Conservation (phyloP, 2,329 filamentous ascomycete genomes). For the Triangularia setosa region DNA sequence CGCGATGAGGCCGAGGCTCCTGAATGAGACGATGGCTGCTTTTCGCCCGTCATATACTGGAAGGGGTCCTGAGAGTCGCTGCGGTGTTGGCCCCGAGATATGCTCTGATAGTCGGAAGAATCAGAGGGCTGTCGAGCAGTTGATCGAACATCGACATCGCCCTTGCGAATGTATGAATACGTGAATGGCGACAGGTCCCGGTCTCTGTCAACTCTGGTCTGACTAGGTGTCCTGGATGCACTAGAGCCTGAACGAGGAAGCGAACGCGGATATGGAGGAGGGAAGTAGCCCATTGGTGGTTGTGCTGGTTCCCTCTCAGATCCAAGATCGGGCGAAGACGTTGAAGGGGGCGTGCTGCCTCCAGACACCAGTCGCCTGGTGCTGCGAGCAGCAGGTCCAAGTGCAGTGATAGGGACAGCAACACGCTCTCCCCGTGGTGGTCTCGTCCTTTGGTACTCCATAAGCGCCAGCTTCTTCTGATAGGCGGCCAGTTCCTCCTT, state of each 20-base stretch:
- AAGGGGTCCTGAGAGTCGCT: slow-evolving; percentile 45
- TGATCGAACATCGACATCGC: slow-evolving; percentile 25
- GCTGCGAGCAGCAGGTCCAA: slow-evolving; percentile 41
- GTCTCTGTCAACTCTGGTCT: slow-evolving; percentile 24
- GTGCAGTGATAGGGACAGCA: slow-evolving; percentile 50
- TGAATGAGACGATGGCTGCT: slow-evolving; percentile 35
- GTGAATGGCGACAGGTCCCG: slow-evolving; percentile 41
- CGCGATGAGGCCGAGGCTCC: slow-evolving; percentile 6
- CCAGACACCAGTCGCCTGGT: slow-evolving; percentile 26
- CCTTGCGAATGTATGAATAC: slow-evolving; percentile 41
- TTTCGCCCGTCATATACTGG: slow-evolving; percentile 47
- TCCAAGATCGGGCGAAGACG: slow-evolving; percentile 37
- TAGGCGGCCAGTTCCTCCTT: slow-evolving; percentile 77
- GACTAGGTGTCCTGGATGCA: slow-evolving; percentile 30
- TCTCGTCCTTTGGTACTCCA: slow-evolving; percentile 41
- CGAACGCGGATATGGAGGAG: slow-evolving; percentile 36
- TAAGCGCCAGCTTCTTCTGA: slow-evolving; percentile 61
- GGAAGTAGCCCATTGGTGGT: slow-evolving; percentile 51
- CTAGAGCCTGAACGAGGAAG: slow-evolving; percentile 38
- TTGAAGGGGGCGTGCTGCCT: slow-evolving; percentile 33
- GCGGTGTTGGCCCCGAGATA: slow-evolving; percentile 16
- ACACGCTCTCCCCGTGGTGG: slow-evolving; percentile 44
- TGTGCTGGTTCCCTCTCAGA: slow-evolving; percentile 32
- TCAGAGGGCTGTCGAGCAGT: slow-evolving; percentile 44
- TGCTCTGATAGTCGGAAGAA: slow-evolving; percentile 26